Evolutionary conservation across 192 early-diverging fungal species (phyloP).

Genomic region (Rhizoclosmatium sp.): DNA sequence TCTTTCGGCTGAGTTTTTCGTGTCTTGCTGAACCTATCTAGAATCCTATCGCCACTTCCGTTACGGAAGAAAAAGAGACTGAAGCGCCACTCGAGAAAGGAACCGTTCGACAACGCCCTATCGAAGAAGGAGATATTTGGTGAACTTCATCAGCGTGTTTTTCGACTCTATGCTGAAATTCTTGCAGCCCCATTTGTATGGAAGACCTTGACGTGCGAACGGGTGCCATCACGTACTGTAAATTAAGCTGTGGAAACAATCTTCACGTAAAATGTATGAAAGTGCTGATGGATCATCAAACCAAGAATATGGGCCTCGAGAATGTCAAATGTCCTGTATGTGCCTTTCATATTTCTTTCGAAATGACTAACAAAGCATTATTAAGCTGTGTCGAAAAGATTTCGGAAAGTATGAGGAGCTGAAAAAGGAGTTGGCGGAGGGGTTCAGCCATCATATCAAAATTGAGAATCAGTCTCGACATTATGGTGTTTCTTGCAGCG

Average conservation of each 20-base stretch:
- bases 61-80: not conserved
- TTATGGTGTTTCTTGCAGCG: constrained; percentile 42
- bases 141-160: constrained; percentile 6
- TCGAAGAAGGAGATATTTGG: constrained; percentile 57
- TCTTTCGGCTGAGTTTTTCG: not conserved
- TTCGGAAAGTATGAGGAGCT: constrained; percentile 50
- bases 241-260: constrained; percentile 57
- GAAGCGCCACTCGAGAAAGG: constrained; percentile 14
- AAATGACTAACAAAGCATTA: not conserved
- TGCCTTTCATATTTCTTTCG: constrained; percentile 4
- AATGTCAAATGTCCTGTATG: constrained; percentile 56
- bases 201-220: constrained; percentile 41
- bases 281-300: constrained; percentile 57
- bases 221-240: constrained; percentile 48
- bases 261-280: constrained; percentile 60
- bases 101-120: constrained; percentile 33
- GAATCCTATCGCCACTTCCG: not conserved
- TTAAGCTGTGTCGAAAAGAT: constrained; percentile 53
- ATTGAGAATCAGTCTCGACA: constrained; percentile 27
- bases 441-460: constrained; percentile 25
- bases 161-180: not conserved
- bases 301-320: constrained; percentile 45
- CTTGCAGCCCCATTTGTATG: constrained; percentile 58
- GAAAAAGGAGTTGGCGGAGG: constrained; percentile 38
- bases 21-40: not conserved